Conservation (phyloP, 2,329 filamentous ascomycete genomes). For the Fusarium musae region DNA sequence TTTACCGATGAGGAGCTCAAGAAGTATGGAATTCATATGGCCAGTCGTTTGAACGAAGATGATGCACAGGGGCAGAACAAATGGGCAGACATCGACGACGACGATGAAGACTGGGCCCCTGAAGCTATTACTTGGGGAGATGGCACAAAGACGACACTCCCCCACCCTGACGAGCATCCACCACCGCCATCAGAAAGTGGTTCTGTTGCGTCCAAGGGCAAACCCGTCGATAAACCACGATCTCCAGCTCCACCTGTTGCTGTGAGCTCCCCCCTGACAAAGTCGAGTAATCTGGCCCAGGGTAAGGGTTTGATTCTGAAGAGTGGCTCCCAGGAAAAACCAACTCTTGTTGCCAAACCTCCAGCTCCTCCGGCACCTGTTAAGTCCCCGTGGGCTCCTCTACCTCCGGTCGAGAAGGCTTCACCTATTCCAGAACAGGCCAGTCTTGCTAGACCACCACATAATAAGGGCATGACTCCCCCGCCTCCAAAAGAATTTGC, state of each 20-base stretch:
- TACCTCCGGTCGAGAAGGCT: conserved; percentile 86
- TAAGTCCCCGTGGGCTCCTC: conserved; percentile 90
- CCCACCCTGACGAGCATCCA: conserved; percentile 66
- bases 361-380: conserved; percentile 73
- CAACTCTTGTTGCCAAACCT: conserved; percentile 78
- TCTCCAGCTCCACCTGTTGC: conserved; percentile 54
- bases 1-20: conserved; percentile 89
- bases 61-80: conserved; percentile 80
- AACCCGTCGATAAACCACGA: conserved; percentile 55
- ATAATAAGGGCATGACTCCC: conserved; percentile 64
- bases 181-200: conserved; percentile 45
- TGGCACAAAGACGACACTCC: conserved; percentile 82
- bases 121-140: conserved; percentile 90
- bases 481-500: conserved; percentile 80
- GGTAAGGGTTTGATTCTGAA: conserved; percentile 74
- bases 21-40: conserved; percentile 87
- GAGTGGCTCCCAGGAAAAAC: conserved; percentile 72
- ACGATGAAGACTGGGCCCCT: conserved; percentile 87
- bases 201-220: conserved; percentile 36
- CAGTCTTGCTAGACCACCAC: conserved; percentile 58
- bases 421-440: conserved; percentile 73
- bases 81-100: conserved; percentile 91
- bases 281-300: conserved; percentile 59
- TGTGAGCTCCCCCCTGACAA: conserved; percentile 55
- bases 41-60: conserved; percentile 80